A percentile compares a stretch with the other conserved stretches of the same genome.
phyloP scores from a whole-genome alignment of 192 early-diverging fungal genomes.

The Coemansia sp. region DNA sequence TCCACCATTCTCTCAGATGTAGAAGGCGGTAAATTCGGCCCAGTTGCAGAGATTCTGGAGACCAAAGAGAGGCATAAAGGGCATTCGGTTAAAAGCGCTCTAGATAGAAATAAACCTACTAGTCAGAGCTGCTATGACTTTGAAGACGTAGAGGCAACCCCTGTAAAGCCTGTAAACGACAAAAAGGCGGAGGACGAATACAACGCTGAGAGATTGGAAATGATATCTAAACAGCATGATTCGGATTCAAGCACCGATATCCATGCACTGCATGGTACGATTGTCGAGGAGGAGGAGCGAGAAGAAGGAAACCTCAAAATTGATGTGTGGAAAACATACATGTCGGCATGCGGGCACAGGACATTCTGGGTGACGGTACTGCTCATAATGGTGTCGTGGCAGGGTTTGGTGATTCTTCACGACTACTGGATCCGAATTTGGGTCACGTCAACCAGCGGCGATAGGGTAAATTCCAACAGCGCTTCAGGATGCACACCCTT shows the following conservation, averaged over 20 bases:
- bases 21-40: constrained; percentile 9
- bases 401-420: constrained; percentile 50
- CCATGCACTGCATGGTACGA: constrained; percentile 44
- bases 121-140: too few relatives aligned
- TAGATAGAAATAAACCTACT: too few relatives aligned
- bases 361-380: constrained; percentile 60
- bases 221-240: constrained; percentile 30
- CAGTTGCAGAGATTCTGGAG: too few relatives aligned
- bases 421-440: constrained; percentile 68
- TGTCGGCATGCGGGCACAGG: constrained; percentile 60
- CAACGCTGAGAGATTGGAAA: constrained; percentile 16
- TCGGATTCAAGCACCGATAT: constrained; percentile 25
- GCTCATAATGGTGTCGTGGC: constrained; percentile 47
- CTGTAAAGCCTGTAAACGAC: constrained; percentile 4
- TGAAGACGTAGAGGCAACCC: too few relatives aligned
- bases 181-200: constrained; percentile 29
- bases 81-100: background rate
- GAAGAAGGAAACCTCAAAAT: constrained; percentile 69
- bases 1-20: constrained; percentile 9
- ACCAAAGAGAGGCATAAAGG: too few relatives aligned
- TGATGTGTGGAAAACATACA: constrained; percentile 74
- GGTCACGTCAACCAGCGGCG: constrained; percentile 30
- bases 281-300: constrained; percentile 80
- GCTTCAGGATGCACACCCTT: background rate
- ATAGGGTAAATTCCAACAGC: background rate